Evolutionary conservation across 768 basidiomycete species (phyloP), one percentile per base, ranked within the genome.

Genomic region (Nidula microcarpa): DNA sequence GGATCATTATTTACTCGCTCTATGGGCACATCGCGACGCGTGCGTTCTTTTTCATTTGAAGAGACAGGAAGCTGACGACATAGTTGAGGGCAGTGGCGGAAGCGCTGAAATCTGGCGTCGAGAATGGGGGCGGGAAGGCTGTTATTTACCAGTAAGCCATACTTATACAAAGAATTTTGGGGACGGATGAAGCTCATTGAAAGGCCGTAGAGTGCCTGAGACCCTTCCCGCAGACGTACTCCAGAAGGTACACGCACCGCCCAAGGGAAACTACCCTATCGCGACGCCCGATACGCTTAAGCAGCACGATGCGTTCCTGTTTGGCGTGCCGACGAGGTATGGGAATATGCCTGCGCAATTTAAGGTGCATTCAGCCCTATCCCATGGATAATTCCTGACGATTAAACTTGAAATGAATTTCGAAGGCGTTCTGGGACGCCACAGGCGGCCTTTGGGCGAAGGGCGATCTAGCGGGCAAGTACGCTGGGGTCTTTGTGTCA

Each of bases 341-440:
- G 89, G 89, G n/a, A 83, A 83, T 63, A 81, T 86, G 61, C 81
- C 89, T 36, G 85, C 76, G 0, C 89, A 92, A 60, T 85, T 60
- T 54, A 66, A 66, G 63, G 63, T 64, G 35, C 32, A 54, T 35
- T 13, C 30, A 17, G 10, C n/a, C 10, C 17, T 9, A 3, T 41
- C 2, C 11, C 17, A 11, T 10, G 32, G 43, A 34, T 41, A 30
- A 51, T 41, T 17, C 36, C 30, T 47, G n/a, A 17, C 39, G 36
- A 9, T 16, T 44, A 43, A 30, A 33, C 35, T 18, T 35, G 11
- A 41, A 41, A n/a, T 37, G 43, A 14, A 14, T n/a, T 30, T n/a
- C 2, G 9, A 47, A 86, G 85, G 65, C 77, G 0, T 87, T 93
- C 71, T 91, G 88, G 82, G 90, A 93, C 57, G 64, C 76, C 5